Conservation (phyloP, 2,329 filamentous ascomycete species). For the Curvularia lunata region DNA sequence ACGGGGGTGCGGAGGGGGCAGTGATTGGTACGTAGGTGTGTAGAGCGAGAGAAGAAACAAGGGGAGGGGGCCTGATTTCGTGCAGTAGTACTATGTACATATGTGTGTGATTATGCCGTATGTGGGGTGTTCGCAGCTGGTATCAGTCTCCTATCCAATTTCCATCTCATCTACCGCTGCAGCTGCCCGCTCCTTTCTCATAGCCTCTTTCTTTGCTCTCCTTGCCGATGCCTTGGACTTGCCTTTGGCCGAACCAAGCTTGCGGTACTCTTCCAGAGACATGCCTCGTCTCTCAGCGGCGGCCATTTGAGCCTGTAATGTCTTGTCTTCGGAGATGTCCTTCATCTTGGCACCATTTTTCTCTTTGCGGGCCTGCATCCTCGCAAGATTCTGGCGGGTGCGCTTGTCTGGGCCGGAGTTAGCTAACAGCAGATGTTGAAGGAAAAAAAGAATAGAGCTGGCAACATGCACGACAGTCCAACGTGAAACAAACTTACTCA, state of each 20-base stretch:
- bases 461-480: background rate
- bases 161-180: conserved; percentile 16
- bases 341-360: conserved; percentile 15
- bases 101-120: background rate
- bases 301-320: conserved; percentile 16
- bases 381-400: conserved; percentile 29
- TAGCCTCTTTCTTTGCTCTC: conserved; percentile 10
- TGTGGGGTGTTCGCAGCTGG: conserved; percentile 4
- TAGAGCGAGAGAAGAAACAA: background rate
- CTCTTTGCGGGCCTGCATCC: conserved; percentile 25
- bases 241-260: conserved; percentile 12
- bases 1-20: background rate
- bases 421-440: background rate
- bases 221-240: conserved; percentile 8
- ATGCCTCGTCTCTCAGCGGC: conserved; percentile 27
- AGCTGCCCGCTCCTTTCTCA: conserved; percentile 5
- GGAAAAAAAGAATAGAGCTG: background rate
- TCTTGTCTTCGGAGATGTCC: conserved; percentile 14
- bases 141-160: conserved; percentile 9
- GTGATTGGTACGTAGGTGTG: background rate
- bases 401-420: conserved; percentile 21
- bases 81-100: background rate
- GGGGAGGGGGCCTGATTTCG: background rate
- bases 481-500: conserved; percentile 22
- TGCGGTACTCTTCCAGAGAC: conserved; percentile 18